A percentile compares a stretch with the other conserved stretches of the same genome.
Conservation (phyloP, 2,329 filamentous ascomycete species). For the Penicillium verrucosum region DNA sequence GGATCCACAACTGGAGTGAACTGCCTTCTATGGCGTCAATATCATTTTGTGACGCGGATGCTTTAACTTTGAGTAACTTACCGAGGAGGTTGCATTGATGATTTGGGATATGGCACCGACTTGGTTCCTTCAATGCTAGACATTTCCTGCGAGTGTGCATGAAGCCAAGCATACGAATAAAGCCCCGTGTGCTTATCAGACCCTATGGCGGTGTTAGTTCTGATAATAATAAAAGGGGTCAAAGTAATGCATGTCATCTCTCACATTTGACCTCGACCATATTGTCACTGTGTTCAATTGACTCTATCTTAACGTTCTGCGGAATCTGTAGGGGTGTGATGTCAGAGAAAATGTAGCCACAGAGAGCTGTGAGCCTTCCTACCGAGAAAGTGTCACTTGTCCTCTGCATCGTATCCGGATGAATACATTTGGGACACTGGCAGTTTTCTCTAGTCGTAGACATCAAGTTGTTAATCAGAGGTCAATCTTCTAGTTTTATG, state of each 20-base stretch:
- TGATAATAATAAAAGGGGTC: neutral
- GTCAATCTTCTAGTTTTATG: neutral
- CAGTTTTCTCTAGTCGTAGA: constrained; percentile 63
- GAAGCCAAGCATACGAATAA: constrained; percentile 64
- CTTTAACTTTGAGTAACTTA: neutral
- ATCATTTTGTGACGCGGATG: neutral
- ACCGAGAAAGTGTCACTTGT: constrained; percentile 67
- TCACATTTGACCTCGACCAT: constrained; percentile 53
- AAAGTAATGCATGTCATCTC: constrained; percentile 11
- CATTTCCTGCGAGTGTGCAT: constrained; percentile 42
- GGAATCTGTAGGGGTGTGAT: constrained; percentile 43
- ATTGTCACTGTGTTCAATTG: constrained; percentile 32
- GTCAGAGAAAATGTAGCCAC: neutral
- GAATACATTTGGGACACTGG: constrained; percentile 63
- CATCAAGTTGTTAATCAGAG: neutral
- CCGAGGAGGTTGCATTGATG: neutral
- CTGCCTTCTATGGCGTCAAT: neutral
- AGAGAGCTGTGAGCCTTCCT: constrained; percentile 16
- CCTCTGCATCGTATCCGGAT: constrained; percentile 67
- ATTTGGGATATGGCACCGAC: neutral
- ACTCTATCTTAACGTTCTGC: constrained; percentile 38
- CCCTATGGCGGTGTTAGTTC: constrained; percentile 49
- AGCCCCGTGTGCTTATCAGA: constrained; percentile 65
- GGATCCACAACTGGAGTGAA: constrained; percentile 25
- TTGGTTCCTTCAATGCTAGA: constrained; percentile 9